Evolutionary conservation across 1,139 yeast species (phyloP).

Genomic region (Saccharomyces hybrid): DNA sequence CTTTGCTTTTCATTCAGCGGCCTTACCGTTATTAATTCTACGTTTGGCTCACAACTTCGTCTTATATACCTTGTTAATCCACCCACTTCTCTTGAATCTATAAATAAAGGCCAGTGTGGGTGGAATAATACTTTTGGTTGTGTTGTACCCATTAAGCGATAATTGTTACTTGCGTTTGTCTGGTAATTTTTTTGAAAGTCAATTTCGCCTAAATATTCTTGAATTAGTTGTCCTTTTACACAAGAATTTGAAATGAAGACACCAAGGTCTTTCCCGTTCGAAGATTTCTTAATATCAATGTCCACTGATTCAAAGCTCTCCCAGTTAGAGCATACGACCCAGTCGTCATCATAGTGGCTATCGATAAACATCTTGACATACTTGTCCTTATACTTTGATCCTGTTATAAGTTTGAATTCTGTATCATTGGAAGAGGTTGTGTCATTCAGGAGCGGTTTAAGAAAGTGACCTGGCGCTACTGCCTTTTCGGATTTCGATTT

Average conservation of each 20-base stretch:
- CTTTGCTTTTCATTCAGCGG: constrained; percentile 20
- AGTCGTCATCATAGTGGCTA: constrained; percentile 27
- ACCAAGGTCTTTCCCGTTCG: constrained; percentile 39
- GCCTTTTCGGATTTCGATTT: constrained; percentile 1
- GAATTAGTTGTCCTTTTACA: constrained; percentile 46
- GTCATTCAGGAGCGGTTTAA: constrained; percentile 13
- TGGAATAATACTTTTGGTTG: constrained; percentile 66
- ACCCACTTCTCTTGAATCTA: constrained; percentile 77
- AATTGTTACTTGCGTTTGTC: constrained; percentile 63
- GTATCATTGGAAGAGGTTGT: constrained; percentile 42
- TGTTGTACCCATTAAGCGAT: constrained; percentile 69
- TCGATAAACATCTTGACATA: constrained; percentile 28
- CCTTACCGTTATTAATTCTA: constrained; percentile 50
- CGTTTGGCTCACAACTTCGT: constrained; percentile 71
- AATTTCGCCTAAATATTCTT: constrained; percentile 67
- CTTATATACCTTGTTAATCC: constrained; percentile 68
- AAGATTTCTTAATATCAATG: constrained; percentile 29
- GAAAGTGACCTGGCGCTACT: constrained; percentile 9
- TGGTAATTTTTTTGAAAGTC: constrained; percentile 58
- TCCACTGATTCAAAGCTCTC: constrained; percentile 7
- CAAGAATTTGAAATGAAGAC: constrained; percentile 42
- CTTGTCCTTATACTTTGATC: constrained; percentile 43
- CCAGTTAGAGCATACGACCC: constrained; percentile 16
- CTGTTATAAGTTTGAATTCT: constrained; percentile 41
- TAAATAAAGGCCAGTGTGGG: constrained; percentile 48